These are phyloP conservation scores for Coelastrella sp. DNA, from an alignment of 139 green algal species.

Conservation along the genomic window DNA sequence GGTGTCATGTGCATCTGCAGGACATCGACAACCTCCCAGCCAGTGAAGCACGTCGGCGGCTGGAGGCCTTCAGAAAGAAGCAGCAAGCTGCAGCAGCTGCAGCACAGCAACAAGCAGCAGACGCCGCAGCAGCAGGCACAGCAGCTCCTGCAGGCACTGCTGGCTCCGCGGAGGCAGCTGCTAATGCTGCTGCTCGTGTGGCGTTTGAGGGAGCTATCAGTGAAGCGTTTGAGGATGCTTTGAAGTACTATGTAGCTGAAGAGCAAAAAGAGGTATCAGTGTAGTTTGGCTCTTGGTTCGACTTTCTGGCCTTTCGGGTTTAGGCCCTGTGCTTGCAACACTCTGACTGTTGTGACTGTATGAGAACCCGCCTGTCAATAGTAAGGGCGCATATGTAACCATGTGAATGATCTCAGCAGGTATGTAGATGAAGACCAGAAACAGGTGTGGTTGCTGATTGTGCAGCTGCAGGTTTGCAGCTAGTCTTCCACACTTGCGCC, in stretches of 20 bases:
- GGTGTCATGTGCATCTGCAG: neutral
- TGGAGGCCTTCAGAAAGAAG: constrained; percentile 61
- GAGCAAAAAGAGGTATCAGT: constrained; percentile 61
- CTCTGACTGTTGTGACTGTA: too few species aligned
- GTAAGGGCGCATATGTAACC: too few species aligned
- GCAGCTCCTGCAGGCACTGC: neutral
- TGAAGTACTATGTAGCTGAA: constrained; percentile 65
- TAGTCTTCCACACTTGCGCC: too few species aligned
- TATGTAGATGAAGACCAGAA: too few species aligned
- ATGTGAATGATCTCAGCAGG: too few species aligned
- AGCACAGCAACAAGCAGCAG: neutral
- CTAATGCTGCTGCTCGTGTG: constrained; percentile 48
- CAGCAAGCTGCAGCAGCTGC: constrained; percentile 50
- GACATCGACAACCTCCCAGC: constrained; percentile 59
- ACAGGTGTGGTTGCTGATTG: too few species aligned
- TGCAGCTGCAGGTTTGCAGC: too few species aligned
- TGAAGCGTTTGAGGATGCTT: constrained; percentile 56
- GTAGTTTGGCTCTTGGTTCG: too few species aligned
- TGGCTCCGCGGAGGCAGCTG: constrained; percentile 11
- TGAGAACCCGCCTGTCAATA: too few species aligned
- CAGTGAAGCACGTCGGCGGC: constrained; percentile 61
- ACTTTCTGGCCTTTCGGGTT: too few species aligned
- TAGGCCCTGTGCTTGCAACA: too few species aligned
- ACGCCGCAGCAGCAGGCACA: neutral
- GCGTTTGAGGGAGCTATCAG: constrained; percentile 70